These are phyloP conservation scores for Diaporthe sp. DNA, from an alignment of 2,329 filamentous ascomycete species.

Conservation along the genomic window DNA sequence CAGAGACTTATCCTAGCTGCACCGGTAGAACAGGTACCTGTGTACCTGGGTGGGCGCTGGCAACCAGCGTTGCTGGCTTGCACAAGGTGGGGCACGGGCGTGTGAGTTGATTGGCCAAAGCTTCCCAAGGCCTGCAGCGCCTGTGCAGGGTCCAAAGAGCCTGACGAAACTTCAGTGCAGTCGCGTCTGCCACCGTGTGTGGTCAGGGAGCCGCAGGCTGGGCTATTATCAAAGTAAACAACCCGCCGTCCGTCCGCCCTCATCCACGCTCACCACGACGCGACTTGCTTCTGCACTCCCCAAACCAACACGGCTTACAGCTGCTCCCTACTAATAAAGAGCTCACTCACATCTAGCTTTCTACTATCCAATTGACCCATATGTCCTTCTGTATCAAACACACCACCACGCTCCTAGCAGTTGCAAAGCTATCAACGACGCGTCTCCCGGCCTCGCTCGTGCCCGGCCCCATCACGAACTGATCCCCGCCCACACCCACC, in stretches of 20 bases:
- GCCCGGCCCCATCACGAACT: constrained; percentile 15
- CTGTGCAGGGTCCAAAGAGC: constrained; percentile 21
- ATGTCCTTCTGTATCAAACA: constrained; percentile 36
- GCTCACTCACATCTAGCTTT: constrained; percentile 30
- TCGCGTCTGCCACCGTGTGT: constrained; percentile 25
- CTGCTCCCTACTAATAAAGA: constrained; percentile 28
- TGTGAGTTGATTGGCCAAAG: constrained; percentile 38
- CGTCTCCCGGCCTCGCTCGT: constrained; percentile 28
- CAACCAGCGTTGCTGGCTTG: constrained; percentile 6
- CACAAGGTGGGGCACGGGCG: constrained; percentile 2
- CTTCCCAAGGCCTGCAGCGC: constrained; percentile 20
- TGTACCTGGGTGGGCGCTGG: not conserved
- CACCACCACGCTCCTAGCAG: constrained; percentile 11
- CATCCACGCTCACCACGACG: constrained; percentile 27
- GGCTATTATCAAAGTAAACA: constrained; percentile 37
- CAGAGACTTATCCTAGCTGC: not conserved
- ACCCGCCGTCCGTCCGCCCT: constrained; percentile 12
- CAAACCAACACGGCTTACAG: constrained; percentile 37
- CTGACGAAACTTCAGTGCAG: constrained; percentile 34
- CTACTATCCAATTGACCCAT: constrained; percentile 33
- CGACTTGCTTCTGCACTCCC: constrained; percentile 30
- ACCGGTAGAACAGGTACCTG: not conserved
- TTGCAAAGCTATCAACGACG: constrained; percentile 34
- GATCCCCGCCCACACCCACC: constrained; percentile 49
- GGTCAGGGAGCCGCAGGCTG: constrained; percentile 9